phyloP scores from a whole-genome alignment of 306 rosid genomes.

The Medicago lupulina region DNA sequence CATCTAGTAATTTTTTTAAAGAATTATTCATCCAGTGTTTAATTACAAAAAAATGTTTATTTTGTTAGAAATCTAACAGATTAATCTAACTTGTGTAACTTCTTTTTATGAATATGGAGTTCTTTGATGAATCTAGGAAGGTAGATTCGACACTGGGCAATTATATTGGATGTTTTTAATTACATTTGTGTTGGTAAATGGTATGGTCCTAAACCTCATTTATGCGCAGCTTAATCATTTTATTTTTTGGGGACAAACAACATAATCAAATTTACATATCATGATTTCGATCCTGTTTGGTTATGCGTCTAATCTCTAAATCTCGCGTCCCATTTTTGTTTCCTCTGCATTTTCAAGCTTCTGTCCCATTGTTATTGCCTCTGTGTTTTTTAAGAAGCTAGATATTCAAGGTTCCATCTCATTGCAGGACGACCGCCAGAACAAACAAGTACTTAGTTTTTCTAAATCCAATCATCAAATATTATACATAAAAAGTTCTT shows the following conservation, averaged over 20 bases:
- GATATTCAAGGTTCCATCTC: too few relatives aligned
- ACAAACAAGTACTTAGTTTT: too few relatives aligned
- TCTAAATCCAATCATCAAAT: neutral
- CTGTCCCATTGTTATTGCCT: neutral
- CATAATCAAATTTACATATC: neutral
- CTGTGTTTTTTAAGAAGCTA: too few relatives aligned
- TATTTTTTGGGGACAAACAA: too few relatives aligned
- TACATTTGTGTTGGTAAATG: neutral
- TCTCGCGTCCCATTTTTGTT: neutral
- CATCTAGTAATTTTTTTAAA: neutral
- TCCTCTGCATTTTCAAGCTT: neutral
- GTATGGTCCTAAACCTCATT: neutral
- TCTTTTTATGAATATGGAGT: too few relatives aligned
- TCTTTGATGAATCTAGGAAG: neutral
- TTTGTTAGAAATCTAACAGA: too few relatives aligned
- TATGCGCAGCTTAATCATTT: neutral
- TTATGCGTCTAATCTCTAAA: too few relatives aligned
- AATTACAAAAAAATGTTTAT: too few relatives aligned
- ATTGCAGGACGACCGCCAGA: too few relatives aligned
- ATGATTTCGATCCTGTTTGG: neutral
- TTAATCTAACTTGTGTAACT: neutral
- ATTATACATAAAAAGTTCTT: too few relatives aligned
- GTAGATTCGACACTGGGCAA: too few relatives aligned
- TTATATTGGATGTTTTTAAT: neutral
- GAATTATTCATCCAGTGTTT: too few relatives aligned